These are phyloP conservation scores for Oryza rufipogon DNA, from an alignment of 176 grass and related monocot species.

Conservation along the genomic window DNA sequence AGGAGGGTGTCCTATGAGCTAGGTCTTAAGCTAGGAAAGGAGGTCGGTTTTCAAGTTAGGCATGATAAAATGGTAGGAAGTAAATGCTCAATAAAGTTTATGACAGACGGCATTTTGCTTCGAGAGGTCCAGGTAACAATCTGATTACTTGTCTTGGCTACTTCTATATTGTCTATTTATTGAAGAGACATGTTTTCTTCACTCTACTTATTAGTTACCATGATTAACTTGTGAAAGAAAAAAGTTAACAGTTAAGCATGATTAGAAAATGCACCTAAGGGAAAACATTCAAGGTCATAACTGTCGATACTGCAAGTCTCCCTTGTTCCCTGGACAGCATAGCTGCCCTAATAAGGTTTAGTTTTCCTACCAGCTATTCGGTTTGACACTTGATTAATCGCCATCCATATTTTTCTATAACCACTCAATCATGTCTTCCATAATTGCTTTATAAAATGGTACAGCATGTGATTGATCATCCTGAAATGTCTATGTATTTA, in stretches of 20 bases:
- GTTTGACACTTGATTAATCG: not conserved
- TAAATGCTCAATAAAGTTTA: constrained; percentile 93
- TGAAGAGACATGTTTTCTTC: constrained; percentile 18
- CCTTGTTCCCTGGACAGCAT: not conserved
- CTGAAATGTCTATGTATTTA: constrained; percentile 19
- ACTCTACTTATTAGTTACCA: constrained; percentile 14
- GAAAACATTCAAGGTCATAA: constrained; percentile 13
- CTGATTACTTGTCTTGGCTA: constrained; percentile 42
- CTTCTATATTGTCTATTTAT: constrained; percentile 35
- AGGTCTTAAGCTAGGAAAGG: constrained; percentile 81
- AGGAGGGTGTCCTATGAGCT: constrained; percentile 86
- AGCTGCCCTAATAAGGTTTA: constrained; percentile 7
- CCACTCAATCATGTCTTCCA: constrained; percentile 11
- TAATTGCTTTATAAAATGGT: constrained; percentile 5
- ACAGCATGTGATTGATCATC: constrained; percentile 2
- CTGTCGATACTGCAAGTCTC: constrained; percentile 13
- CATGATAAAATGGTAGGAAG: constrained; percentile 86
- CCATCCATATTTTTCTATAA: not conserved
- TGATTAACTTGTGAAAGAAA: constrained; percentile 19
- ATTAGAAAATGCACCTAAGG: constrained; percentile 16
- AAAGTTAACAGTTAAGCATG: constrained; percentile 16
- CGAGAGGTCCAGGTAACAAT: constrained; percentile 83
- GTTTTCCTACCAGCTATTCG: not conserved
- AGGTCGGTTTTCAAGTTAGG: constrained; percentile 98
- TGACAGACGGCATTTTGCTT: constrained; percentile 99